These are phyloP conservation scores for Podaxis sp. DNA, from an alignment of 768 basidiomycete species.

Conservation along the genomic window DNA sequence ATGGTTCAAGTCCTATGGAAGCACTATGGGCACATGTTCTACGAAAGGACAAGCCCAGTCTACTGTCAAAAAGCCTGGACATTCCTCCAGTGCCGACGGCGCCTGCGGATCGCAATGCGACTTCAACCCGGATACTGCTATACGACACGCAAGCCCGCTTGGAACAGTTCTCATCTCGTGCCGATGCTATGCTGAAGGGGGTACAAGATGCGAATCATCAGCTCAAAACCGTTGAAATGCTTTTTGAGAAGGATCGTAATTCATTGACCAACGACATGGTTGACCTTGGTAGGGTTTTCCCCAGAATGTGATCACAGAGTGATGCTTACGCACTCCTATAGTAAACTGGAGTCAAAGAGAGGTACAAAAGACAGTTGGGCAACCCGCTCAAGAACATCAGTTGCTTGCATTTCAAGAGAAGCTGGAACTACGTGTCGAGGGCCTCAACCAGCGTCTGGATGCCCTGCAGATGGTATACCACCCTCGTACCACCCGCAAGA, in stretches of 20 bases:
- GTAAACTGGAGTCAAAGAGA: slow-evolving; percentile 66
- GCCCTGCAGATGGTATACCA: slow-evolving; percentile 48
- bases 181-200: slow-evolving; percentile 49
- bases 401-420: slow-evolving; percentile 42
- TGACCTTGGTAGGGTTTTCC: slow-evolving; percentile 46
- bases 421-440: slow-evolving; percentile 41
- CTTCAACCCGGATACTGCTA: slow-evolving; percentile 70
- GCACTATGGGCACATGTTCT: slow-evolving; percentile 62
- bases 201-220: slow-evolving; percentile 56
- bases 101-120: slow-evolving; percentile 64
- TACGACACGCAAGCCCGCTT: slow-evolving; percentile 74
- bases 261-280: slow-evolving; percentile 53
- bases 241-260: slow-evolving; percentile 65
- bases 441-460: slow-evolving; percentile 55
- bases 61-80: slow-evolving; percentile 23
- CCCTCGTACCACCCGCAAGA: slow-evolving; percentile 10
- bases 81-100: slow-evolving; percentile 38
- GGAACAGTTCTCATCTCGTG: slow-evolving; percentile 61
- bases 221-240: slow-evolving; percentile 48
- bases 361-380: slow-evolving; percentile 57
- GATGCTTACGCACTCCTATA: slow-evolving; percentile 24
- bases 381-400: slow-evolving; percentile 47
- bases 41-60: slow-evolving; percentile 37
- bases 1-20: slow-evolving; percentile 15
- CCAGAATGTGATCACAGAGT: slow-evolving; percentile 41